phyloP scores from a whole-genome alignment of 1,139 yeast genomes.

The Lodderomyces oxycetoniae region DNA sequence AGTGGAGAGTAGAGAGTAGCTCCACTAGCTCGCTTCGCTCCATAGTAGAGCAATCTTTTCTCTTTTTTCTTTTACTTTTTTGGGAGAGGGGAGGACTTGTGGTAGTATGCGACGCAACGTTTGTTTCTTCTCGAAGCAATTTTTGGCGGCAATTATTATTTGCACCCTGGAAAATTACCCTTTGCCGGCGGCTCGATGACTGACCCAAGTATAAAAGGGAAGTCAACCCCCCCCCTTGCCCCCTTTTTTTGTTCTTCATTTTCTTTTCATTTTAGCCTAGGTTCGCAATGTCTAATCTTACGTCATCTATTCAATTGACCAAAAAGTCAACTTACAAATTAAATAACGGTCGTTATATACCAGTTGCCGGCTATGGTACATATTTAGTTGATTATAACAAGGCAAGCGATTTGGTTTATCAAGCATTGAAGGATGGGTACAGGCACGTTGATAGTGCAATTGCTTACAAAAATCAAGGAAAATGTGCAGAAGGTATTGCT shows the following conservation, averaged over 20 bases:
- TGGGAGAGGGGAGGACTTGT: too few relatives aligned
- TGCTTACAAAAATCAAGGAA: slow-evolving; percentile 54
- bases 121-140: too few relatives aligned
- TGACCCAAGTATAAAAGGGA: too few relatives aligned
- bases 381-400: slow-evolving; percentile 24
- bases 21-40: too few relatives aligned
- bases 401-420: slow-evolving; percentile 28
- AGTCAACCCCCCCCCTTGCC: too few relatives aligned
- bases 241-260: background rate
- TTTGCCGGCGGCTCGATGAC: too few relatives aligned
- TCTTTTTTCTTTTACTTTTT: too few relatives aligned
- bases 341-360: slow-evolving; percentile 36
- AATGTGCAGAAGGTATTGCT: slow-evolving; percentile 30
- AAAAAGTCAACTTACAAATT: slow-evolving; percentile 27
- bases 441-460: slow-evolving; percentile 46
- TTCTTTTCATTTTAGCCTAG: background rate
- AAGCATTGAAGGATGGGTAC: slow-evolving; percentile 57
- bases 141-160: too few relatives aligned
- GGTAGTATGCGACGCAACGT: too few relatives aligned
- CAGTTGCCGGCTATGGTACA: slow-evolving; percentile 40
- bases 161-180: too few relatives aligned
- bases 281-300: slow-evolving; percentile 9
- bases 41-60: too few relatives aligned
- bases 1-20: too few relatives aligned
- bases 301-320: slow-evolving; percentile 27